Base-by-base conservation (phyloP, 257 asterid genomes). In the Ajuga chamaepitys region DNA sequence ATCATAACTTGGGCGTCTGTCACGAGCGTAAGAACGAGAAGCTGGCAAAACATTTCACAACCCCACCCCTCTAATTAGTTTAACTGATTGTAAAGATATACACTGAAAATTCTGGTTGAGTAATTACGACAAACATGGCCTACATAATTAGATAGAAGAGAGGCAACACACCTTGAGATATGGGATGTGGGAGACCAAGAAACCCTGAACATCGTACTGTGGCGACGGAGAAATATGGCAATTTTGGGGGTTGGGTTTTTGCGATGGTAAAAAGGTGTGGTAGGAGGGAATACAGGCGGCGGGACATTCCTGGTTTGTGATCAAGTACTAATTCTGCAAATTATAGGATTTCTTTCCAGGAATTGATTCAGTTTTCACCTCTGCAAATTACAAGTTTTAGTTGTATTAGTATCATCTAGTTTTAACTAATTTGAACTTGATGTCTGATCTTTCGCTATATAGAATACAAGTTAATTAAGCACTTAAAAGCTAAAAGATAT, bases 1-100 rank as follows among this genome's bases (percentile, higher is more conserved):
- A 83, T 93, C 89, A 30, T 93, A 89, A 47, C 70, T 75, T 37
- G 95, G 68, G 71, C 79, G 74, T 62, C 86, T 74, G 24, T 37
- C 78, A 4, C 95, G 85, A 50, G 96, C 86, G 45, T 85, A 89
- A 0, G 54, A 77, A 48, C 96, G 85, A 41, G 73, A 72, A 48
- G 70, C 96, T 89, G 95, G 72, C 67, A 70, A 28, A 11, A 9
- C 11, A 38, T 1, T 8, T 8, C 3, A 38, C 11, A 38, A n/a
- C 16, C 12, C 16, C 34, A 4, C 5, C 24, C 56, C 21, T 37
- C 20, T 21, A n/a, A 14, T 28, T 6, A 30, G 32, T 59, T 2
- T 20, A 46, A 47, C 16, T 28, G 25, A 42, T 16, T 22, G 25
- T 4, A 3, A 28, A 50, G 26, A 35, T 63, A 61, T 5, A 34